Base-by-base conservation (phyloP, 164 flowering plant species). In the Stephania japonica region DNA sequence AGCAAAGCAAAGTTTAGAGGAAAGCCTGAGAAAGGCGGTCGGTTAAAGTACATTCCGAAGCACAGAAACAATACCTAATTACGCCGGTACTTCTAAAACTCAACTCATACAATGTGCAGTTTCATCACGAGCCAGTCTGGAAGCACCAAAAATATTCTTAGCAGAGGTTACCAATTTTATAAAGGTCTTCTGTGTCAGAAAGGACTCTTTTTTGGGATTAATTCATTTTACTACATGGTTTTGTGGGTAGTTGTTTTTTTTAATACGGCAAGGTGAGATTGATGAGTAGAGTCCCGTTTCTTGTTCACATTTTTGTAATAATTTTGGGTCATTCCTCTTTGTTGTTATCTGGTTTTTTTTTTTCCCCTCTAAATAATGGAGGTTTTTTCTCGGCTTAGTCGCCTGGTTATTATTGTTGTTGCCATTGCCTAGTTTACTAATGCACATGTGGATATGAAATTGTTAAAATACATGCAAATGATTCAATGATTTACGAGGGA, bases 161-260 rank as follows among this genome's bases (percentile, higher is more conserved):
- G 85, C 91, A 86, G 90, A 84, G 88, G 89, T 85, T 85, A 7
- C 91, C 87, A 79, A 82, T 87, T 89, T 90, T 87, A 83, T 79
- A 74, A 65, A 81, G 90, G 89, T 81, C 91, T 85, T 86, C 92
- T 87, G 90, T 85, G 79, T 67, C 38, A 16, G 53, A 25, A 49
- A 63, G 59, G 49, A 47, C 38, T 32, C 4, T 32, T 32, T 32
- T 32, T 78, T 79, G 77, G 76, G 81, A 26, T 63, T 69, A 77
- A 78, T 18, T 44, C 24, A 65, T 72, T 73, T 32, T 32, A 32
- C 38, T 72, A 63, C 49, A 67, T 23, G 64, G 64, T 56, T 32
- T 27, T 44, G 18, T 64, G 32, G 19, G n/a, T 38, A 32, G 65
- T 53, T 71, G 61, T 66, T 24, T 70, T 24, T 70, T 74, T 64